Evolutionary conservation across 169 alveolate genomes (phyloP).

Genomic region (Cyclospora cayetanensis): DNA sequence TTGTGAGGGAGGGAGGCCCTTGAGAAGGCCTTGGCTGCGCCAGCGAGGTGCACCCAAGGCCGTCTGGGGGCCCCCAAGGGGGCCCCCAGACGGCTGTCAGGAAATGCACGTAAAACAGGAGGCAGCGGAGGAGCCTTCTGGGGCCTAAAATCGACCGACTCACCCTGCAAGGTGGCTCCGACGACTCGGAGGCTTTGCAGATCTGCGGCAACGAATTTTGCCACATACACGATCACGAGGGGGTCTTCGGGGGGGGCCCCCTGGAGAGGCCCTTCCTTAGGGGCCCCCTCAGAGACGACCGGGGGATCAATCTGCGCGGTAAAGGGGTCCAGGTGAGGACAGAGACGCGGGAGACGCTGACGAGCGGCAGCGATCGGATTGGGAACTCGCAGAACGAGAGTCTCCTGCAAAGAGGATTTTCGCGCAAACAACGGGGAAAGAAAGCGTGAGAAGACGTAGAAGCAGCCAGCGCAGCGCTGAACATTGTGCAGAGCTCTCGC

Average conservation of each 20-base stretch:
- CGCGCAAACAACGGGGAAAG: neutral
- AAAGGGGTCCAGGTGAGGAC: slow-evolving; percentile 18
- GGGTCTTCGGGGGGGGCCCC: neutral
- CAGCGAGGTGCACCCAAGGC: too few relatives aligned
- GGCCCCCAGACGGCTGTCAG: neutral
- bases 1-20: too few relatives aligned
- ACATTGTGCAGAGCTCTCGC: too few relatives aligned
- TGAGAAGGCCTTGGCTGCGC: too few relatives aligned
- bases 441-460: neutral
- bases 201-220: slow-evolving; percentile 62
- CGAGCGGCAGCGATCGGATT: slow-evolving; percentile 77
- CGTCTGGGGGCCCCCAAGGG: too few relatives aligned
- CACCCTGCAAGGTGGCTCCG: slow-evolving; percentile 53
- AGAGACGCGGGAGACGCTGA: slow-evolving; percentile 70
- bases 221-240: slow-evolving; percentile 41
- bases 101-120: neutral
- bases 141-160: too few relatives aligned
- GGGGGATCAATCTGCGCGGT: neutral
- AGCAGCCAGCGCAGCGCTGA: too few relatives aligned
- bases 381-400: slow-evolving; percentile 70
- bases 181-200: neutral
- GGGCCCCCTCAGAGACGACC: neutral
- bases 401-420: neutral
- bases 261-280: neutral
- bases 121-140: neutral